phyloP scores from a whole-genome alignment of 192 early-diverging fungal species.

The Coemansia sp. region DNA sequence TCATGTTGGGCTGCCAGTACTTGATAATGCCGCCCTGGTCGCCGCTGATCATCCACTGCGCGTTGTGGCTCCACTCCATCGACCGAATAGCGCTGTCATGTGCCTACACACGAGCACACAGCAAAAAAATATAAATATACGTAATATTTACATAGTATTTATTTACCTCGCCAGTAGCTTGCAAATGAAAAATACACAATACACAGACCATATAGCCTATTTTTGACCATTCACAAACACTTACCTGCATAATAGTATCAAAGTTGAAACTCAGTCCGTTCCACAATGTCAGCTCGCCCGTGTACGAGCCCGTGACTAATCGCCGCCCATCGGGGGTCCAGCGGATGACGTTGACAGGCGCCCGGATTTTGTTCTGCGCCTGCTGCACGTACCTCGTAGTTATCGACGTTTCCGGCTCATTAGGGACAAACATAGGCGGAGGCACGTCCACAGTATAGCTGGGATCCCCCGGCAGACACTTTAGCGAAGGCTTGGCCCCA shows the following conservation, averaged over 20 bases:
- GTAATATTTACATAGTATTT: conserved; percentile 7
- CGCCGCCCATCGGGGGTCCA: conserved; percentile 98
- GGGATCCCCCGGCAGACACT: conserved; percentile 37
- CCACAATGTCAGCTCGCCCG: conserved; percentile 97
- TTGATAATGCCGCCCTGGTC: conserved; percentile 93
- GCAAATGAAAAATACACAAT: conserved; percentile 9
- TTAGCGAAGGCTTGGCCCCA: conserved; percentile 18
- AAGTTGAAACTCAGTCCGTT: conserved; percentile 98
- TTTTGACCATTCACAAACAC: not conserved
- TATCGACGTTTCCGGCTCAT: conserved; percentile 45
- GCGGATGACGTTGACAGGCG: conserved; percentile 88
- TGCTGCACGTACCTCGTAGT: conserved; percentile 41
- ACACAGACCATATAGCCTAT: not conserved
- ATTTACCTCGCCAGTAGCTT: conserved; percentile 6
- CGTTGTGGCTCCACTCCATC: conserved; percentile 97
- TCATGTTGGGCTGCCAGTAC: conserved; percentile 98
- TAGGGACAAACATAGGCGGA: conserved; percentile 59
- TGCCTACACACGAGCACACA: conserved; percentile 40
- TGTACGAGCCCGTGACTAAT: conserved; percentile 89
- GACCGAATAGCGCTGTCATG: conserved; percentile 93
- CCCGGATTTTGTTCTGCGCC: conserved; percentile 87
- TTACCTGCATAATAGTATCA: conserved; percentile 89
- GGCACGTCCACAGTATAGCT: conserved; percentile 51
- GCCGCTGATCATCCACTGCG: conserved; percentile 92
- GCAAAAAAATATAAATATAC: not conserved